Percentiles rank a stretch among this genome's conserved stretches.
Conservation (phyloP, 148 eudicot species). For the Simmondsia chinensis region DNA sequence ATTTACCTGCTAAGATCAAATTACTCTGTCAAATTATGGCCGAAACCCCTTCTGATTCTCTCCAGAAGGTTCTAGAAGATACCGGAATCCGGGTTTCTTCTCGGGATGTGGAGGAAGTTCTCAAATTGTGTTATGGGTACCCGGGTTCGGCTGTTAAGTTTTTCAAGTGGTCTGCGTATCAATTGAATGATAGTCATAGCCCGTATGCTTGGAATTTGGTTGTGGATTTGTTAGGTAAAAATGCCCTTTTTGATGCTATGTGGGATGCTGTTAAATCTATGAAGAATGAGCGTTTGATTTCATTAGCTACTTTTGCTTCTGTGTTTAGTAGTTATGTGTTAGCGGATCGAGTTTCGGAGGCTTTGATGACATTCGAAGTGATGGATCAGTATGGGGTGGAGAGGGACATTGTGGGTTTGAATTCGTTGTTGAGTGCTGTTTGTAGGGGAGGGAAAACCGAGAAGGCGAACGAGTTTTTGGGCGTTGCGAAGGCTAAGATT, state of each 20-base stretch:
- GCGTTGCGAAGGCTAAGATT: conserved; percentile 26
- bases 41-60: conserved; percentile 20
- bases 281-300: conserved; percentile 45
- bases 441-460: conserved; percentile 46
- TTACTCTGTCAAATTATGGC: conserved; percentile 59
- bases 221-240: conserved; percentile 74
- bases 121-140: conserved; percentile 38
- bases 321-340: conserved; percentile 65
- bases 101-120: conserved; percentile 58
- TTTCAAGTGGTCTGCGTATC: conserved; percentile 61
- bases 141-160: conserved; percentile 64
- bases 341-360: conserved; percentile 39
- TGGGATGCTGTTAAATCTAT: conserved; percentile 86
- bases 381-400: conserved; percentile 58
- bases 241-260: conserved; percentile 69
- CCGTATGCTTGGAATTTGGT: conserved; percentile 68
- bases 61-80: conserved; percentile 48
- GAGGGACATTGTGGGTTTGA: conserved; percentile 49
- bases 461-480: conserved; percentile 39
- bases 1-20: conserved; percentile 37
- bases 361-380: conserved; percentile 44
- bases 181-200: conserved; percentile 33
- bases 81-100: conserved; percentile 26
- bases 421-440: conserved; percentile 62
- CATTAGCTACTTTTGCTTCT: conserved; percentile 61